These are phyloP conservation scores for Wickerhamiella brachini DNA, from an alignment of 805 yeast genomes.

Conservation along the genomic window DNA sequence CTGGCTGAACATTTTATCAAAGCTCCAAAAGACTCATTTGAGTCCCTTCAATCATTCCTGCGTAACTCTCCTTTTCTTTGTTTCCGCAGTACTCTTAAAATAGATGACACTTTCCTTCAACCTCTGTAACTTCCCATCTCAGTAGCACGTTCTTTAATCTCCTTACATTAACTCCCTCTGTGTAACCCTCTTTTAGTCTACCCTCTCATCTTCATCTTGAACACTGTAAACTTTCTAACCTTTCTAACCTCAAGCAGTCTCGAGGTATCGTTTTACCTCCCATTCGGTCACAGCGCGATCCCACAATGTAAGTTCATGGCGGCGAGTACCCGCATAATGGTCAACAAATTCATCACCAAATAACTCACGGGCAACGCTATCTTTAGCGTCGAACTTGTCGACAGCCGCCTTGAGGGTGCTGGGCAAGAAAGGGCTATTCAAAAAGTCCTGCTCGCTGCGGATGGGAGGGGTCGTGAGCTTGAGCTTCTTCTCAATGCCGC, in stretches of 20 bases:
- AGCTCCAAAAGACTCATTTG: background rate
- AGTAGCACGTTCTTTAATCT: no score
- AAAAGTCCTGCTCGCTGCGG: constrained; percentile 14
- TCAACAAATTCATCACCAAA: constrained; percentile 22
- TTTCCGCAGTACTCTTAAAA: background rate
- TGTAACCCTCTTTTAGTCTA: background rate
- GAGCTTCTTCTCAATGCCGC: constrained; percentile 20
- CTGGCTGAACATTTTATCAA: background rate
- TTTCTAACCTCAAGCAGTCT: constrained; percentile 17
- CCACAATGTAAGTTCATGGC: constrained; percentile 20
- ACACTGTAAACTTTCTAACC: no score
- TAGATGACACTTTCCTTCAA: no score
- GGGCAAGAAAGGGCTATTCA: constrained; percentile 19
- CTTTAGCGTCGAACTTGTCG: constrained; percentile 15
- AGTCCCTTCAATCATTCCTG: background rate
- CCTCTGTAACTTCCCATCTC: no score
- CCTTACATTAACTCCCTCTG: no score
- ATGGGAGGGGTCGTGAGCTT: constrained; percentile 20
- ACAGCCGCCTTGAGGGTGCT: constrained; percentile 19
- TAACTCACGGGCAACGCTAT: constrained; percentile 20
- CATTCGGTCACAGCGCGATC: constrained; percentile 25
- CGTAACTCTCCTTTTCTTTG: background rate
- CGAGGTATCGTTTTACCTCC: constrained; percentile 24
- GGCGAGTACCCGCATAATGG: constrained; percentile 22
- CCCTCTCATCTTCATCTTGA: no score